Evolutionary conservation across 805 yeast genomes (phyloP), one percentile per base, ranked within the genome.

Genomic region (Candida ascalaphidarum): DNA sequence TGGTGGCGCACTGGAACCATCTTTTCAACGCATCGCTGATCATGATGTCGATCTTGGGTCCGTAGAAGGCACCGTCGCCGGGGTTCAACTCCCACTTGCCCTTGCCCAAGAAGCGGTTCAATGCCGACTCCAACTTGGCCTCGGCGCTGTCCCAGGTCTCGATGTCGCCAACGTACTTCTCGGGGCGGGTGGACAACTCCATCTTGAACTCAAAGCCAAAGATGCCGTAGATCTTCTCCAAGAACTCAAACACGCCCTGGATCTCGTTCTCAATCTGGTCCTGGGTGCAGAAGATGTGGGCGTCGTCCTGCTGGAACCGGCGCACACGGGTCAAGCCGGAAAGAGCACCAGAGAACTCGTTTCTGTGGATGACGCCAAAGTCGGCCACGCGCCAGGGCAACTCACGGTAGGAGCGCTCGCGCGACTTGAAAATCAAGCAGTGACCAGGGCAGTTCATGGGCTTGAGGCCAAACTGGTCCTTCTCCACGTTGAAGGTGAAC

Each of bases 1-100:
- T 83, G 32, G 98, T 92, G 37, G 98, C 98, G 72, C 97, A 89
- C 66, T 92, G 98, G 66, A 83, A 92, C 94, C 95, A 85, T 78
- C 96, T 82, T 53, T 74, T 76, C 55, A 86, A 71, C 26, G 96
- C 95, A 58, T 92, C 98, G 41, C 88, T 75, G 49, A 92, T 83
- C 82, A 79, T 80, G 50, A 92, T 84, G 65, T 89, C 98, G 54
- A 89, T 92, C 77, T 89, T 89, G 50, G 94, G 94, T 47, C 94
- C 94, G 52, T 82, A 82, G 71, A 82, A 82, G 25, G 94, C 98
- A 65, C 98, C 98, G 59, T 92, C 98, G 50, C 95, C 97, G 29
- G 85, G 84, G 61, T 92, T 92, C 41, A 92, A 56, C 61, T 83
- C 95, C 97, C 97, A 92, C 33, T 74, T 65, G 41, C 85, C 88